Evolutionary conservation across 345 rosid species (phyloP).

Genomic region (Ceriops decandra): DNA sequence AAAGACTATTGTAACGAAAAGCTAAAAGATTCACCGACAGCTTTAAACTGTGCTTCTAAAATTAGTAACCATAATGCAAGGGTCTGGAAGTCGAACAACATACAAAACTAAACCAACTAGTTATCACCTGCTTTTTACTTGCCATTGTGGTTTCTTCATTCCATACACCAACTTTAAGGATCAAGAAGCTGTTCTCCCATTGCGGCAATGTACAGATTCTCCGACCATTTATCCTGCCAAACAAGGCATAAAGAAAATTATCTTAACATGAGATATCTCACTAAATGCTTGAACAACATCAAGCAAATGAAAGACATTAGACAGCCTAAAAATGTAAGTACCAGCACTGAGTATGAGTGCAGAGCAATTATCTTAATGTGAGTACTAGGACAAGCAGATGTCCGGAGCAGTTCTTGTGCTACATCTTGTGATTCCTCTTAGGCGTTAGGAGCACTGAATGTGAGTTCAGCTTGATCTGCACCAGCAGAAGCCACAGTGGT

Average conservation of each 20-base stretch:
- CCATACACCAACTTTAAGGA: not conserved
- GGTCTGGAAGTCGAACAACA: too few relatives aligned
- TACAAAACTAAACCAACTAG: too few relatives aligned
- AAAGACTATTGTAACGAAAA: too few relatives aligned
- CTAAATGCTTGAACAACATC: too few relatives aligned
- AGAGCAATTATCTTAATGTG: constrained; percentile 21
- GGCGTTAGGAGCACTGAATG: constrained; percentile 18
- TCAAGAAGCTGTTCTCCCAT: constrained; percentile 38
- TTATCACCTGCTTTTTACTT: constrained; percentile 13
- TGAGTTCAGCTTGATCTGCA: constrained; percentile 26
- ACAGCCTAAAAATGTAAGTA: not conserved
- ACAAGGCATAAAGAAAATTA: not conserved
- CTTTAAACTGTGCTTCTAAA: too few relatives aligned
- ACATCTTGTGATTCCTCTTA: constrained; percentile 16
- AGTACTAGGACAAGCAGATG: constrained; percentile 23
- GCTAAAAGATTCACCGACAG: too few relatives aligned
- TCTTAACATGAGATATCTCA: too few relatives aligned
- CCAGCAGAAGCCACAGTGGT: constrained; percentile 23
- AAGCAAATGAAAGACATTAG: not conserved
- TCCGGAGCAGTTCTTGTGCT: constrained; percentile 24
- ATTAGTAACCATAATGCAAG: too few relatives aligned
- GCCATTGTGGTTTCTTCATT: constrained; percentile 10
- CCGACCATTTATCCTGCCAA: constrained; percentile 38
- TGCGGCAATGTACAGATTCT: constrained; percentile 35
- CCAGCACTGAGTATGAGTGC: not conserved